Evolutionary conservation across 2,329 filamentous ascomycete genomes (phyloP), one percentile per base, ranked within the genome.

Genomic region (Scleromitrula shiraiana): DNA sequence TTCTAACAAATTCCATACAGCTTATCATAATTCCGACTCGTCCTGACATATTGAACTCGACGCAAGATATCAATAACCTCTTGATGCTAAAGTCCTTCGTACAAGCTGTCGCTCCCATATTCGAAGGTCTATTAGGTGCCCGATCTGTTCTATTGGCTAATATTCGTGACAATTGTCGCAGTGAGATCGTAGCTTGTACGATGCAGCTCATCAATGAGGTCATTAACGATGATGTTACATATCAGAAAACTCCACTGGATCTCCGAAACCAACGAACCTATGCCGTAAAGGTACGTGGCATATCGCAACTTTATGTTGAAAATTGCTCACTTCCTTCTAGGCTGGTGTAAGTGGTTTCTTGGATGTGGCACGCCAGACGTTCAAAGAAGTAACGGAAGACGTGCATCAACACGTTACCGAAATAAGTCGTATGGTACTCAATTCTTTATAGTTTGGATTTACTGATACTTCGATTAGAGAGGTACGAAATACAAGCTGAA

Each of bases 181-280:
- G 81, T 0, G 74, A 77, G 14, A 77, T 80, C 14, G 76, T 84
- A 5, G 68, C 70, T 15, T 71, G 74, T 1, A 75, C 91, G 3
- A 70, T 82, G 37, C 68, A 75, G 2, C 67, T 85, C 2, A 89
- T 98, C 43, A 69, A 77, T 37, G 68, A 72, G 12, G 78, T 78
- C 0, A 82, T 98, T 56, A 93, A 97, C 54, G 77, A 85, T 7
- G 86, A 95, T 62, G 86, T 89, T 0, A 77, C 75, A 0, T 94
- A 85, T 56, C 84, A 87, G 50, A 86, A 76, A 39, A 80, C 83
- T 19, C 84, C 93, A 0, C 73, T 97, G 4, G 91, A 96, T 53
- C 72, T 95, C 49, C 78, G 90, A 12, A 95, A 96, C 52, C 91
- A 97, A 62, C 76, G 91, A 53, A 87, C 85, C 0, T 96, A 94